Conservation (phyloP, 305 asterid genomes). For the Ilex paraguariensis region DNA sequence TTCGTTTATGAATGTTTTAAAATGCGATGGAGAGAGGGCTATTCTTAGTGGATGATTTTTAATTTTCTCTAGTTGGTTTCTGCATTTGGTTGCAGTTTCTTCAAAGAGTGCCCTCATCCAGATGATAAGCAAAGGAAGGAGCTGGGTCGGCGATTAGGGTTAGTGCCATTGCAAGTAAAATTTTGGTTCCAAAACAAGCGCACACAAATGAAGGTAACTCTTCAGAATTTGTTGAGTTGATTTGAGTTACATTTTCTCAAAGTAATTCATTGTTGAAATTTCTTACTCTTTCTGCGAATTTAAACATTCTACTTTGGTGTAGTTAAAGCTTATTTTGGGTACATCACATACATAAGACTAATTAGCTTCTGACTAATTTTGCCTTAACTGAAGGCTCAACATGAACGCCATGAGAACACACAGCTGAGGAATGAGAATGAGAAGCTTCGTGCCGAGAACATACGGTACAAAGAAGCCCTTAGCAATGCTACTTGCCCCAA, state of each 20-base stretch:
- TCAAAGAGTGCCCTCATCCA: slow-evolving; percentile 49
- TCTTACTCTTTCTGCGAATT: no score
- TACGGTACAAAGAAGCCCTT: slow-evolving; percentile 29
- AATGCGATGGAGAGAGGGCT: neutral
- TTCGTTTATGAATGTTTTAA: neutral
- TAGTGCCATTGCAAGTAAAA: slow-evolving; percentile 50
- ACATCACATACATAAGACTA: no score
- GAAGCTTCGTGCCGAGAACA: slow-evolving; percentile 37
- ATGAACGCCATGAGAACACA: slow-evolving; percentile 39
- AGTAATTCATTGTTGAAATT: no score
- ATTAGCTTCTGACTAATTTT: neutral
- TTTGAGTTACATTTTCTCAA: no score
- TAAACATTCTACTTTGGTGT: no score
- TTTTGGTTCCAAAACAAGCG: slow-evolving; percentile 68
- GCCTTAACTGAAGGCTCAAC: slow-evolving; percentile 26
- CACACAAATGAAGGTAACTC: slow-evolving; percentile 45
- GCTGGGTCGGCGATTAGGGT: slow-evolving; percentile 29
- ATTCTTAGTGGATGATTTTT: no score
- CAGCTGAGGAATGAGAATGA: slow-evolving; percentile 41
- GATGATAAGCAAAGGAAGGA: slow-evolving; percentile 40
- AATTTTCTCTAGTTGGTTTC: neutral
- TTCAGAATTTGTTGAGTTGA: no score
- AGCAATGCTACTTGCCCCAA: slow-evolving; percentile 30
- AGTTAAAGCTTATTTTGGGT: no score
- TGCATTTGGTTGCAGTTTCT: slow-evolving; percentile 24